Evolutionary conservation across 148 eudicot genomes (phyloP).

Genomic region (Pharnaceum exiguum): DNA sequence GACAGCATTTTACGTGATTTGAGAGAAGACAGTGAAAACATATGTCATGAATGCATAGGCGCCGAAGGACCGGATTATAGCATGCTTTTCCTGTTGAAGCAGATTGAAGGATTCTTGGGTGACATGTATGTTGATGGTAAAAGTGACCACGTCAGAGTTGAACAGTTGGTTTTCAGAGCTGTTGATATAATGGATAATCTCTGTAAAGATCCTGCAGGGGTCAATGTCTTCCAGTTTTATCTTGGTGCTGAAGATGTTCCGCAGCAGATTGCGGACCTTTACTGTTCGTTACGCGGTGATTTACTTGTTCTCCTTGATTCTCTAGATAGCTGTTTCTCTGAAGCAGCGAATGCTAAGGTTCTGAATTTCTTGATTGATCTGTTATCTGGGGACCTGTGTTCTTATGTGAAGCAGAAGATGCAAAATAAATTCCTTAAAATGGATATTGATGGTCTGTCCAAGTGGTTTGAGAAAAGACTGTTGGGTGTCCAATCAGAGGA

Average conservation of each 20-base stretch:
- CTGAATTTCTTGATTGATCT: constrained; percentile 72
- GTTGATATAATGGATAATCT: constrained; percentile 61
- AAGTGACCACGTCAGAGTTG: constrained; percentile 42
- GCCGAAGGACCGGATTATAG: constrained; percentile 61
- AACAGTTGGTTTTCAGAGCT: constrained; percentile 54
- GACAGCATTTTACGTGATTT: constrained; percentile 65
- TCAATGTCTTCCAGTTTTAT: constrained; percentile 46
- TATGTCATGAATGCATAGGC: constrained; percentile 43
- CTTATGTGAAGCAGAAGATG: constrained; percentile 50
- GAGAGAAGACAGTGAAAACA: constrained; percentile 54
- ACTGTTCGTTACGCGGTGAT: constrained; percentile 63
- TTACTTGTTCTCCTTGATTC: constrained; percentile 75
- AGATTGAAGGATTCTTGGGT: constrained; percentile 52
- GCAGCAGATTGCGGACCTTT: constrained; percentile 50
- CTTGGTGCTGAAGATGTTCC: constrained; percentile 55
- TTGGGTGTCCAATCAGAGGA: constrained; percentile 52
- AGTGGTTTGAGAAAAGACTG: constrained; percentile 85
- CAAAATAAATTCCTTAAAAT: constrained; percentile 63
- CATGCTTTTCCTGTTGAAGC: constrained; percentile 62
- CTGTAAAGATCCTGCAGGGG: constrained; percentile 52
- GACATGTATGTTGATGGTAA: constrained; percentile 30
- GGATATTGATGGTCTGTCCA: constrained; percentile 58
- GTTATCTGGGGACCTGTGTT: constrained; percentile 48
- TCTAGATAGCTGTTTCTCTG: constrained; percentile 64
- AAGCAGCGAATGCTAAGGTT: constrained; percentile 64